These are phyloP conservation scores for Yamadazyma atlantica DNA, from an alignment of 1,139 yeast species.

Conservation along the genomic window DNA sequence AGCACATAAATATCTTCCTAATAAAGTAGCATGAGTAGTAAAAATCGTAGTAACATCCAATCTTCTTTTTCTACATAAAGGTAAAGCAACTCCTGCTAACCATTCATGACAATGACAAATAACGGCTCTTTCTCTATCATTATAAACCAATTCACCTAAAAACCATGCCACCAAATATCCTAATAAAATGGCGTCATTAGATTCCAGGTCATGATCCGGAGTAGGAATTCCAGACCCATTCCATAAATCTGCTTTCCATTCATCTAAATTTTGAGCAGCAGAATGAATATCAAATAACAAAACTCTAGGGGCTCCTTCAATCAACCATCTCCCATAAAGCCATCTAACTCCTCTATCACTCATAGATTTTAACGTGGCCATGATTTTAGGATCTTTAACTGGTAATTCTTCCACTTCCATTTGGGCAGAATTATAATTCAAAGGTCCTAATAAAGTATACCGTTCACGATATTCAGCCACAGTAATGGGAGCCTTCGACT, in stretches of 20 bases:
- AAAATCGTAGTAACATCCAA: slow-evolving; percentile 94
- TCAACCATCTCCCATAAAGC: slow-evolving; percentile 94
- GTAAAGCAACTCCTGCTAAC: slow-evolving; percentile 96
- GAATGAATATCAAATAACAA: slow-evolving; percentile 82
- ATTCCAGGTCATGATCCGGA: slow-evolving; percentile 84
- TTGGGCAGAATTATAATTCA: slow-evolving; percentile 77
- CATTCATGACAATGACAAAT: slow-evolving; percentile 97
- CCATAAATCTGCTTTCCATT: slow-evolving; percentile 97
- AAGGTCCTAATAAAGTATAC: slow-evolving; percentile 85
- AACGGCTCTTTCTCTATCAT: slow-evolving; percentile 83
- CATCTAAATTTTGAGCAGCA: slow-evolving; percentile 68
- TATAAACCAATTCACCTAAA: slow-evolving; percentile 84
- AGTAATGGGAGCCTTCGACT: slow-evolving; percentile 95
- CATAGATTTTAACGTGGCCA: slow-evolving; percentile 70
- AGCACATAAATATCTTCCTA: slow-evolving; percentile 95
- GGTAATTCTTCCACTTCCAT: slow-evolving; percentile 92
- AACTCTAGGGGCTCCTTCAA: slow-evolving; percentile 96
- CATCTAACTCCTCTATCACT: slow-evolving; percentile 75
- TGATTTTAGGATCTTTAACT: slow-evolving; percentile 60
- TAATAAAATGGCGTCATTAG: slow-evolving; percentile 86
- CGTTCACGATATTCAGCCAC: slow-evolving; percentile 90
- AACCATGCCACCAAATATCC: slow-evolving; percentile 98
- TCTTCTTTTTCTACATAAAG: slow-evolving; percentile 86
- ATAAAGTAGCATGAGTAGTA: slow-evolving; percentile 94
- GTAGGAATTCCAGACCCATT: slow-evolving; percentile 87